phyloP scores from a whole-genome alignment of 169 alveolate genomes.

The Plasmodium fragile region DNA sequence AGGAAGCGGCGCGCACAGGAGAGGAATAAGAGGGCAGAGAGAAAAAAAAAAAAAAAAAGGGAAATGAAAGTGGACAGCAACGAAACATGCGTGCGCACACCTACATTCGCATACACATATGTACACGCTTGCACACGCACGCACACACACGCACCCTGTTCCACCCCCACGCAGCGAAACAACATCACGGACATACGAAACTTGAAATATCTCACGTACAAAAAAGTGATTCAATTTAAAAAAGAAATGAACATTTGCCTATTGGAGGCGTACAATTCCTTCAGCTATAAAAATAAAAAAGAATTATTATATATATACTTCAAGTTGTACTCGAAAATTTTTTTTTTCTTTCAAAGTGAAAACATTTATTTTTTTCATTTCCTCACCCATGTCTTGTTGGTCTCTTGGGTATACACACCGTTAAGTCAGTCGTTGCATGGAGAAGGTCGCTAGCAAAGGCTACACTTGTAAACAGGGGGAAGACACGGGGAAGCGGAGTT shows the following conservation, averaged over 20 bases:
- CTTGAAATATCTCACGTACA: conserved; percentile 36
- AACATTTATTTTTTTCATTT: conserved; percentile 63
- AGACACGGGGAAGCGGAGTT: background rate
- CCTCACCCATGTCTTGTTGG: conserved; percentile 53
- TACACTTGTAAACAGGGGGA: background rate
- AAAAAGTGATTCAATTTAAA: conserved; percentile 59
- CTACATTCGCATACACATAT: background rate
- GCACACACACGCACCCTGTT: no score
- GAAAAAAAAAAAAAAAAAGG: background rate
- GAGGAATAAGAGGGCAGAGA: background rate
- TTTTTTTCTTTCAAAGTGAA: conserved; percentile 63
- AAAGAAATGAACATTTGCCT: conserved; percentile 58
- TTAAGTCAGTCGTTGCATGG: background rate
- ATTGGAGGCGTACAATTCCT: conserved; percentile 66
- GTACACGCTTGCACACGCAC: no score
- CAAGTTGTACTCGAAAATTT: conserved; percentile 60
- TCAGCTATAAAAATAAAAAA: conserved; percentile 67
- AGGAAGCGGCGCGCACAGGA: background rate
- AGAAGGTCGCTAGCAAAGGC: background rate
- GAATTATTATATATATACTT: conserved; percentile 58
- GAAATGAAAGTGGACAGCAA: background rate
- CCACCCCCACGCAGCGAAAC: conserved; percentile 23
- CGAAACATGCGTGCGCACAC: background rate
- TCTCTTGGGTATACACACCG: conserved; percentile 75
- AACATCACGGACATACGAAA: conserved; percentile 60